Evolutionary conservation across 2,329 filamentous ascomycete genomes (phyloP), one percentile per base, ranked within the genome.

Genomic region (Colletotrichum sp.): DNA sequence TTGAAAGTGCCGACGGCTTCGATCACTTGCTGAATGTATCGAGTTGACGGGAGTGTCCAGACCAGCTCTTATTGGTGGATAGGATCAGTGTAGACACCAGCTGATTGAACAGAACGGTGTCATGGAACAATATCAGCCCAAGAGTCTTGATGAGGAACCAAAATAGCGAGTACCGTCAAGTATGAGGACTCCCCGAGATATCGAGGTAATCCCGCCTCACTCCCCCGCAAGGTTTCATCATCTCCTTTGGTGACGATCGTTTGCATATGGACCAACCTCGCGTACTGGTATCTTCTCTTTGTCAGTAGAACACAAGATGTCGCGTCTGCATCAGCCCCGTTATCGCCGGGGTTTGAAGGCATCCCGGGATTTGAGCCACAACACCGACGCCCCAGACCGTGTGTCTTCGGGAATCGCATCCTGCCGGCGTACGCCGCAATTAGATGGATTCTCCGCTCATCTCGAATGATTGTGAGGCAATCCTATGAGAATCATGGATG

Each of bases 341-440:
- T 32, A 39, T 32, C 66, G 77, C 60, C 60, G 79, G 72, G 18
- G 67, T 78, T 72, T 77, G 78, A 74, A 79, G 74, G 70, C 75
- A 52, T 60, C 76, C 78, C 39, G 82, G 70, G 71, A 78, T 78
- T 79, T 68, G 62, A 76, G 64, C 36, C 21, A 65, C 39, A 72
- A 65, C 49, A 18, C 70, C 57, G n/a, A 64, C 4, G 57, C 34
- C 52, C 24, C 44, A 59, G 39, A 32, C 70, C 59, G 64, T 39
- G 34, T 30, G 52, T 7, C 21, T 32, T 68, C 64, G 65, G 59
- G 5, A 26, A 44, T 62, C 5, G 21, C 24, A 30, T 34, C 24
- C 24, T 64, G 24, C 39, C 64, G 70, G 64, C n/a, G 28, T 26
- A 60, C 34, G 24, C 64, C 69, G 70, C 32, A 21, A 26, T 44